phyloP scores from a whole-genome alignment of 1,284 basidiomycete genomes.

The Tylopilus sp. region DNA sequence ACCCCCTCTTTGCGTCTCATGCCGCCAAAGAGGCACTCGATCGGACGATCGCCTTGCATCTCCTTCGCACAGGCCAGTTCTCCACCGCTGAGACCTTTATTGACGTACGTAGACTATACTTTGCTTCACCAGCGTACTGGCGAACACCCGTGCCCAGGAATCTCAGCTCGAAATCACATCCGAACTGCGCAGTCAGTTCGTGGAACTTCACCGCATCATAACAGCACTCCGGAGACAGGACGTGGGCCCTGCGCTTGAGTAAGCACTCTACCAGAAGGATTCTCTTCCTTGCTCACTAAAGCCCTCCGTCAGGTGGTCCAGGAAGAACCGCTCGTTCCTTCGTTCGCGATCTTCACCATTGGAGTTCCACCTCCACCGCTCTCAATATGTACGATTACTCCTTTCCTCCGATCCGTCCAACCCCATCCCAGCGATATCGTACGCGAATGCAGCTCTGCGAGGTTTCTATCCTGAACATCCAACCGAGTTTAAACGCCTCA shows the following conservation, averaged over 20 bases:
- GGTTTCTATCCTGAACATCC: constrained; percentile 67
- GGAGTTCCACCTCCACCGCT: constrained; percentile 85
- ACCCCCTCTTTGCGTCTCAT: constrained; percentile 65
- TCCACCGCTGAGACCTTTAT: constrained; percentile 72
- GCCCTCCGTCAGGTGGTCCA: constrained; percentile 64
- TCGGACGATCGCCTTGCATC: constrained; percentile 71
- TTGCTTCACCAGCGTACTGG: neutral
- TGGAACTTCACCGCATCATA: constrained; percentile 74
- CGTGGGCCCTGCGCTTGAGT: constrained; percentile 74
- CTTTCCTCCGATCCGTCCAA: constrained; percentile 57
- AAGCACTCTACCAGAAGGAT: constrained; percentile 29
- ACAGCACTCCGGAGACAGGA: constrained; percentile 65
- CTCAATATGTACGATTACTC: constrained; percentile 77
- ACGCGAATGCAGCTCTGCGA: constrained; percentile 69
- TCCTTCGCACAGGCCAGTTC: constrained; percentile 79
- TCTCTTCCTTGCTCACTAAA: constrained; percentile 8
- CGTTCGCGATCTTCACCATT: constrained; percentile 70
- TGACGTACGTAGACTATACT: constrained; percentile 44
- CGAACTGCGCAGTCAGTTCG: constrained; percentile 60
- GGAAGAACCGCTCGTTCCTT: constrained; percentile 64
- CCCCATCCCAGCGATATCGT: constrained; percentile 62
- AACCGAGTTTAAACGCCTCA: constrained; percentile 72
- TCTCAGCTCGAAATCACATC: constrained; percentile 60
- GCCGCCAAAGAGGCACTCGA: constrained; percentile 66
- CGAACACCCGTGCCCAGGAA: constrained; percentile 51